Base-by-base conservation (phyloP, 2,329 filamentous ascomycete genomes). In the Zymoseptoria pseudotritici region DNA sequence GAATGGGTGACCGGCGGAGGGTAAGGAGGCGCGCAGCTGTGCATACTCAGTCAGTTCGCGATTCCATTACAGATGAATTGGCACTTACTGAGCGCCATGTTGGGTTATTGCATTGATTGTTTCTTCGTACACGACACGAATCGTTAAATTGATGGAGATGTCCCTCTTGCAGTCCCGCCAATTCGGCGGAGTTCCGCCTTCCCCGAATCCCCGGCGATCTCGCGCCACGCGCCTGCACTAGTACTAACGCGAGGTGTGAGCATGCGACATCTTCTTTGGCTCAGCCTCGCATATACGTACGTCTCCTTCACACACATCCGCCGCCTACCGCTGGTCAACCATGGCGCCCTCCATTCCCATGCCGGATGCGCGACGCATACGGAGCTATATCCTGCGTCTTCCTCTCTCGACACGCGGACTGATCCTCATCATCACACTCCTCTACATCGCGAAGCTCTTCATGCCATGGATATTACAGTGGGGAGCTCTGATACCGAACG, bases 351-450 rank as follows among this genome's bases (percentile, higher is more conserved):
- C 22, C 19, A 20, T 53, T 29, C 52, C 52, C 10, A 53, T 82
- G 59, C 87, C 95, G 75, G 92, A 86, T 75, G 84, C 87, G 31
- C 75, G 82, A 62, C 86, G 90, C 67, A 82, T 91, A 68, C 87
- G 90, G 65, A 90, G 89, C 8, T 97, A 96, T 73, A 71, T 96
- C 65, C 80, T 90, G 61, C 87, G 91, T 54, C 80, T 97, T n/a
- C 93, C 94, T 42, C 80, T 97, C 1, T 91, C 94, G 72, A 97
- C 94, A 24, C 85, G 92, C 55, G 74, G 82, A 19, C 82, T 91
- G 13, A 73, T 91, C 20, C 70, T 86, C 3, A 75, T 86, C 52
- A 89, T 96, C 59, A 70, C 88, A 31, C 77, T 79, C 11, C 82
- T 90, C 63, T 95, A 88, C 85, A 68, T 90, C 42, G 78, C 87